Percentiles rank a stretch among this genome's conserved stretches.
phyloP scores from a whole-genome alignment of 116 monocot genomes.

The Thalassia testudinum region DNA sequence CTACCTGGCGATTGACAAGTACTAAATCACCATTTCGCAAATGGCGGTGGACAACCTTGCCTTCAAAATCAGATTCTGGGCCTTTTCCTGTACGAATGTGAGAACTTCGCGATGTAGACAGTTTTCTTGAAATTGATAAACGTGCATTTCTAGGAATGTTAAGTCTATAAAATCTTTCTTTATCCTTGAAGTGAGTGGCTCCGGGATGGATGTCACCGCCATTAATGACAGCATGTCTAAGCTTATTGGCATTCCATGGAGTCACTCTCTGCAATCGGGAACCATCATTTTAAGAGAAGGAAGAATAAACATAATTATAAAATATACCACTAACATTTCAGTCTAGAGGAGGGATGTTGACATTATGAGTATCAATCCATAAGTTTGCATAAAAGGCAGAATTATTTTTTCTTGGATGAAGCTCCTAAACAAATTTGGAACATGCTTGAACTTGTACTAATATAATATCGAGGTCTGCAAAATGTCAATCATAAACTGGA shows the following conservation, averaged over 20 bases:
- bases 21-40: constrained; percentile 80
- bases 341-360: no score
- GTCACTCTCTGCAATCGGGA: constrained; percentile 71
- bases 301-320: no score
- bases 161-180: constrained; percentile 27
- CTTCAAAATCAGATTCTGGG: constrained; percentile 73
- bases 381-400: no score
- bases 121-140: constrained; percentile 44
- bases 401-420: no score
- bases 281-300: no score
- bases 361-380: no score
- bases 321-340: no score
- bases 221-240: constrained; percentile 57
- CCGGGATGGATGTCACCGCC: constrained; percentile 77
- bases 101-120: constrained; percentile 47
- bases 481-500: no score
- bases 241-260: constrained; percentile 62
- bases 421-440: no score
- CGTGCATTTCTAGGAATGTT: constrained; percentile 25
- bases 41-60: constrained; percentile 75
- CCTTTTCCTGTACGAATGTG: constrained; percentile 22
- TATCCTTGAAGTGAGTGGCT: constrained; percentile 70
- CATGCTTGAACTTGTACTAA: no score
- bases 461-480: no score
- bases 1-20: constrained; percentile 93